Base-by-base conservation (phyloP, 2,329 filamentous ascomycete genomes). In the Penicillium sp. region DNA sequence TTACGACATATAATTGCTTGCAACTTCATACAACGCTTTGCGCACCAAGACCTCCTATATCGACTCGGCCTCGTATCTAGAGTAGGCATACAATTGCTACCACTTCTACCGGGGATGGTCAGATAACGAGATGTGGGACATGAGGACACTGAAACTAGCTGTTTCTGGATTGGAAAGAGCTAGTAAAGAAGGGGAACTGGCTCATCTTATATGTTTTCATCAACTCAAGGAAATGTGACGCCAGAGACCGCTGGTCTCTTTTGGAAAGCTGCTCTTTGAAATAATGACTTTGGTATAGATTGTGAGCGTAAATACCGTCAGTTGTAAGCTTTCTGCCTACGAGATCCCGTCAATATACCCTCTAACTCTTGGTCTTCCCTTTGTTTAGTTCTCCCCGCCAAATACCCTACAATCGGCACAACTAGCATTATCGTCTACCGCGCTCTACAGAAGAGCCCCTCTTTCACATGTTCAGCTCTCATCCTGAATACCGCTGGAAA, bases 1-100 rank as follows among this genome's bases (percentile, higher is more conserved):
- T 41, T 61, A 6, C 42, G 58, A 8, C 57, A 58, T 33, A 52
- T 61, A 1, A 47, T 61, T 6, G 58, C 57, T 5, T 59, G 55
- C 9, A 52, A 50, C 18, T 54, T 55, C 15, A 58, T 61, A 52
- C 58, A 60, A 35, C 51, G 44, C n/a, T 44, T 44, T 27, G 49
- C 50, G 12, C 50, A 37, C 15, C 38, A 58, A 38, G 57, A 60
- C 37, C 52, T 61, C 18, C 24, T 47, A 39, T 23, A 39, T n/a
- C n/a, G n/a, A n/a, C n/a, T n/a, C n/a, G n/a, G n/a, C n/a, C n/a
- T n/a, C n/a, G n/a, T n/a, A n/a, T n/a, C n/a, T 39, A 12, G 23
- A 6, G 24, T 20, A n/a, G 37, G 37, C 6, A 15, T 39, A 3
- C 37, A 39, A 25, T 6, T 20, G 3, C 6, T 39, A 5, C 37